Base-by-base conservation (phyloP, 2,329 filamentous ascomycete genomes). In the Trichoderma arundinaceum region DNA sequence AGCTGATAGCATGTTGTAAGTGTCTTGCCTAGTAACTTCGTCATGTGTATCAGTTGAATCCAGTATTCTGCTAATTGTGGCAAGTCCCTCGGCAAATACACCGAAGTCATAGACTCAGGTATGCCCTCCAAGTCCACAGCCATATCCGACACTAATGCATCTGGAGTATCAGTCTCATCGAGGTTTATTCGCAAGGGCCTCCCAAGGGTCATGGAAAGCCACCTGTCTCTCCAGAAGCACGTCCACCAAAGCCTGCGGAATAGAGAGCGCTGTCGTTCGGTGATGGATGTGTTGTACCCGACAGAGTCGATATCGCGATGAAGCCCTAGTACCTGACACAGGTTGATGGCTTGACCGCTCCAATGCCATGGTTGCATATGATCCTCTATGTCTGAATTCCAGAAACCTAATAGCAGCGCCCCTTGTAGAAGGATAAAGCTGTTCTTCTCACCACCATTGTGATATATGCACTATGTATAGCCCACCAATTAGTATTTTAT, bases 341-440 rank as follows among this genome's bases (percentile, higher is more conserved):
- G 6, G 15, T 63, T 63, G 19, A 63, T 63, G 13, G 60, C 60
- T 38, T 17, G 38, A 8, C 60, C 60, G 2, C 60, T 63, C 60
- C 60, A 63, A 43, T 54, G 49, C 60, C 60, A 63, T 39, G 60
- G 49, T 5, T 63, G 60, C 60, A 63, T 63, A 7, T 63, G 60
- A 5, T 63, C 60, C 3, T 63, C 60, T 13, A 46, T 43, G 6
- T 63, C 60, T 1, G 60, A 63, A 12, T 63, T 63, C 60, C 60
- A 63, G 49, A 63, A 63, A 32, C 60, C 39, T 12, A 63, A 1
- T 4, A 63, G 39, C 7, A 63, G 48, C 6, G 60, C 49, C 7
- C 35, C 48, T 2, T 63, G 60, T 9, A 63, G 28, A n/a, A 63
- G 60, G 2, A 54, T n/a, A 19, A 63, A 41, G 8, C 46, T 63